Base-by-base conservation (phyloP, 257 asterid species). In the Paulownia fortunei region DNA sequence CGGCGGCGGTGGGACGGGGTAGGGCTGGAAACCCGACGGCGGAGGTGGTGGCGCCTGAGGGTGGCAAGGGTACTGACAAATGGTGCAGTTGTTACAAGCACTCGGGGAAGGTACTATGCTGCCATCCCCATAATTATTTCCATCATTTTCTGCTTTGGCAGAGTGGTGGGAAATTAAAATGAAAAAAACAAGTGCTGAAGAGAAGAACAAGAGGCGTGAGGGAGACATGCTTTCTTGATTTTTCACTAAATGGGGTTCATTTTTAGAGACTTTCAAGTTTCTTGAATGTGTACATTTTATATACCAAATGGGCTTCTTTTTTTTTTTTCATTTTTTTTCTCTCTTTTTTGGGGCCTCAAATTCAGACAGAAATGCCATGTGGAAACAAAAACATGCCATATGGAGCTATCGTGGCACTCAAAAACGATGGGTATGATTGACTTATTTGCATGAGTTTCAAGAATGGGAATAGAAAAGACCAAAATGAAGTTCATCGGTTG, bases 51-150 rank as follows among this genome's bases (percentile, higher is more conserved):
- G 81, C 3, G 78, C 66, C 3, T 63, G 80, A 23, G 73, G 73
- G 58, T 69, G 79, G 83, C 79, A 80, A 32, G 79, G 79, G 79
- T 76, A 82, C 70, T 79, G 84, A 39, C 86, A 85, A 21, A 81
- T 82, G 67, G 86, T 72, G 80, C 88, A 84, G 82, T 81, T 81
- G 44, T 67, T 60, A 19, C 88, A 84, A 6, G 77, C 46, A 44
- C 10, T 21, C 0, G 88, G 74, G 4, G 85, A 39, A 0, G 76
- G 52, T 5, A 54, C n/a, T 34, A 42, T 55, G 58, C 79, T 58
- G 32, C 82, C 86, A 54, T 76, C 85, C 2, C 82, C 82, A 41
- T 36, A 61, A 34, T 62, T 72, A 42, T 10, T 72, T 24, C 21
- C 62, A 1, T 6, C 67, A 18, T 68, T 73, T 55, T 85, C 74